Evolutionary conservation across 2,329 filamentous ascomycete species (phyloP), one percentile per base, ranked within the genome.

Genomic region (Aspergillus amoenus): DNA sequence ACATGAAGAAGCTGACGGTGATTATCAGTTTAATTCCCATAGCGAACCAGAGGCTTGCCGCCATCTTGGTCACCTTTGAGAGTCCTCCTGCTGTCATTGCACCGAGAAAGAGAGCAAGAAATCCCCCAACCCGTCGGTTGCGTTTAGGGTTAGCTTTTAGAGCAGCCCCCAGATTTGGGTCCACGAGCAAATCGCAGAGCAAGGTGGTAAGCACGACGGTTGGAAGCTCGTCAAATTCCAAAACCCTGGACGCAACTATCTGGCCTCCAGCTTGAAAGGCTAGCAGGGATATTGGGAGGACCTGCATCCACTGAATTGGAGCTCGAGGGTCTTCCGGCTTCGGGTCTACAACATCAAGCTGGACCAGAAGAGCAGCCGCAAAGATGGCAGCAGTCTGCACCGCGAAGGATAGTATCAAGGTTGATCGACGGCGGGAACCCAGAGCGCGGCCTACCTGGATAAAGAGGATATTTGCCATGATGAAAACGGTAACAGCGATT

Each of bases 211-310:
- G 63, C 6, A 78, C 75, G 3, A 77, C 70, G 0, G 75, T 78
- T 0, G 76, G 76, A 18, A 78, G 69, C 57, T 78, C 76, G 37
- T 76, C 69, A 15, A 73, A 62, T 2, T 64, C 63, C 6, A 78
- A 63, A 6, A 75, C 63, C 1, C 76, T 68, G 1, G 73, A 75
- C 1, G 74, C 66, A 12, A 68, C 68, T 21, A 77, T 75, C 56
- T 78, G 76, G 0, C 76, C 76, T 1, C 69, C 73, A 1, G 73
- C 72, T 57, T 77, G 73, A 56, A 78, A 77, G 17, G 75, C 66
- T 4, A 78, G 64, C 1, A 78, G 61, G 3, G 70, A 64, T 21
- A 78, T 73, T 5, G 76, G 73, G 2, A 76, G 55, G 1, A 76
- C 56, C 52, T 74, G 71, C 49, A 70, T 69, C 73, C 72, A 74